Evolutionary conservation across 2,329 filamentous ascomycete genomes (phyloP), one percentile per base, ranked within the genome.

Genomic region (Calycina marina): DNA sequence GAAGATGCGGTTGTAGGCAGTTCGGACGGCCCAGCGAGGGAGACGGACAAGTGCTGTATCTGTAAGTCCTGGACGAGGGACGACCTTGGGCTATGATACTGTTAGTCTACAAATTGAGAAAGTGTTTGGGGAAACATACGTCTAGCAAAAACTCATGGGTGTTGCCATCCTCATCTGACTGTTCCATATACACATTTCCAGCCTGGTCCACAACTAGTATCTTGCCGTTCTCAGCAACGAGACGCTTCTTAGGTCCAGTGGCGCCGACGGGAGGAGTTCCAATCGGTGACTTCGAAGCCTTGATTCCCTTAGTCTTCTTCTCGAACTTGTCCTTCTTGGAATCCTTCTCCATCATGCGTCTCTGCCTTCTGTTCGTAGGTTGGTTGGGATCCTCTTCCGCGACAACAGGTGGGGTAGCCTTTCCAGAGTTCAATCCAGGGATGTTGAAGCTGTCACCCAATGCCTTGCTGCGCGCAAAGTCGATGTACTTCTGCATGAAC

Each of bases 171-270:
- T 86, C 85, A 31, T 84, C 83, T 47, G 83, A 70, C 51, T 93
- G 82, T 57, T 96, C 86, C n/a, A 98, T 65, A 52, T 83, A 98
- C 9, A 98, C 90, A 47, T 94, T 85, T 16, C 90, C 90, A 6
- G 78, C 63, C 1, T 82, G 83, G 57, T 98, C 88, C 4, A 98
- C 90, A 35, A 98, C 77, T 22, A 98, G 63, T 1, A 93, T 67
- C 63, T 96, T 98, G 44, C 90, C 90, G 48, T 98, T 98, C 63
- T 93, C 80, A 2, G 86, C 88, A 15, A 86, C 72, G 11, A 96
- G 83, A 20, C 83, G 70, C 66, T 88, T 93, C 59, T 83, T 83
- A 18, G 78, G 67, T 13, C 86, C 85, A 22, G 75, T 69, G 2
- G 82, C 72, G 8, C 73, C 72, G 33, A 65, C 56, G 51, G 55